phyloP scores from a whole-genome alignment of 768 basidiomycete species.

The Xerocomus spinulosus region DNA sequence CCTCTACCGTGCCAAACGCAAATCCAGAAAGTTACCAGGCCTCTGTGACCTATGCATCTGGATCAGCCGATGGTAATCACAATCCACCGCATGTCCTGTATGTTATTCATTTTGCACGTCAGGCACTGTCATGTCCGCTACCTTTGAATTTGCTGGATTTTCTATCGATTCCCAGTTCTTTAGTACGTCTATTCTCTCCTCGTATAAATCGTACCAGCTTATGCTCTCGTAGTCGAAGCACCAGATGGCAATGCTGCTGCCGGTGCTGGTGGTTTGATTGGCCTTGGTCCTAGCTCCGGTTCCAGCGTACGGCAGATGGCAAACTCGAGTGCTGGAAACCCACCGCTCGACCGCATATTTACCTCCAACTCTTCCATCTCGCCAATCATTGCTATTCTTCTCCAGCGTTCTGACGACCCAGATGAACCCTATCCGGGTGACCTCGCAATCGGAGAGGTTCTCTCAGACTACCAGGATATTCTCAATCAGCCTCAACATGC shows the following conservation, averaged over 20 bases:
- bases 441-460: constrained; percentile 57
- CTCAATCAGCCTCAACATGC: constrained; percentile 46
- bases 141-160: constrained; percentile 34
- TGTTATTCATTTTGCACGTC: neutral
- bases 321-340: constrained; percentile 38
- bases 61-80: constrained; percentile 43
- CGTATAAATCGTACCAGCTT: neutral
- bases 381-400: constrained; percentile 59
- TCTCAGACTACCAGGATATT: constrained; percentile 47
- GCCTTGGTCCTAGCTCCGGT: constrained; percentile 60
- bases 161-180: constrained; percentile 43
- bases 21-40: constrained; percentile 36
- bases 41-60: constrained; percentile 51
- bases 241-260: constrained; percentile 4
- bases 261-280: constrained; percentile 38
- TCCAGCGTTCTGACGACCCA: constrained; percentile 57
- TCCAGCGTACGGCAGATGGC: constrained; percentile 42
- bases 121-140: constrained; percentile 30
- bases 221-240: constrained; percentile 21
- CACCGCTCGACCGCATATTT: constrained; percentile 65
- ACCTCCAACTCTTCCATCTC: constrained; percentile 50
- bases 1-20: constrained; percentile 38
- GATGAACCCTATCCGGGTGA: constrained; percentile 51
- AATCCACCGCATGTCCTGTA: neutral
- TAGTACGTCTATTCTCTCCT: constrained; percentile 2